Evolutionary conservation across 2,329 filamentous ascomycete genomes (phyloP), one percentile per base, ranked within the genome.

Genomic region (Rhytidhysteron rufulum): DNA sequence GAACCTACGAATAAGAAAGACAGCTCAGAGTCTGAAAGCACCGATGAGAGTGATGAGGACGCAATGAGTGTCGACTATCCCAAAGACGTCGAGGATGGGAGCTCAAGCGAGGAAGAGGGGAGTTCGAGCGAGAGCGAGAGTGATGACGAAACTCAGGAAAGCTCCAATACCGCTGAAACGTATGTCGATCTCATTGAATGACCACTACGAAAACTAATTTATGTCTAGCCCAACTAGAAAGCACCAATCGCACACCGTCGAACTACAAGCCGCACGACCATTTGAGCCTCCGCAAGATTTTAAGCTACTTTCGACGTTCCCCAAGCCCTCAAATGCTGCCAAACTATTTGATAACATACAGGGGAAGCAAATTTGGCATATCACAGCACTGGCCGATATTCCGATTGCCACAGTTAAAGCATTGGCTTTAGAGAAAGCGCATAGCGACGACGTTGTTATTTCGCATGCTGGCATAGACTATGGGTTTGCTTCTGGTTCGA

Each of bases 311-410:
- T 73, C 51, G 67, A 77, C 55, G 64, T 79, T 43, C 61, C 74
- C 50, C 15, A 27, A 27, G 24, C 7, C 7, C 24, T 8, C 24
- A 27, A 54, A 53, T 21, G 49, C 60, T 5, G 46, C 54, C 7
- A 68, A 75, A 17, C 64, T 83, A 39, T 80, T 86, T 52, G 75
- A 70, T 53, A 77, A 79, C 51, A 60, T 83, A 6, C 69, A 80
- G 41, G 83, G 82, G 47, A 88, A 88, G 69, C 82, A 89, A 59
- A 72, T 89, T 43, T 90, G 85, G 86, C 86, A 88, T 60, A 87
- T 90, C 52, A 86, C 83, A 8, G 82, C 83, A 3, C 86, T 86
- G 2, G 77, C 80, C 5, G 79, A 79, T 9, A 68, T 88, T 3
- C 80, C 85, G n/a, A 74, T 89, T 41, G 79, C 78, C 9, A 73